These are phyloP conservation scores for Thelephora ganbajun DNA, from an alignment of 768 basidiomycete genomes.

Conservation along the genomic window DNA sequence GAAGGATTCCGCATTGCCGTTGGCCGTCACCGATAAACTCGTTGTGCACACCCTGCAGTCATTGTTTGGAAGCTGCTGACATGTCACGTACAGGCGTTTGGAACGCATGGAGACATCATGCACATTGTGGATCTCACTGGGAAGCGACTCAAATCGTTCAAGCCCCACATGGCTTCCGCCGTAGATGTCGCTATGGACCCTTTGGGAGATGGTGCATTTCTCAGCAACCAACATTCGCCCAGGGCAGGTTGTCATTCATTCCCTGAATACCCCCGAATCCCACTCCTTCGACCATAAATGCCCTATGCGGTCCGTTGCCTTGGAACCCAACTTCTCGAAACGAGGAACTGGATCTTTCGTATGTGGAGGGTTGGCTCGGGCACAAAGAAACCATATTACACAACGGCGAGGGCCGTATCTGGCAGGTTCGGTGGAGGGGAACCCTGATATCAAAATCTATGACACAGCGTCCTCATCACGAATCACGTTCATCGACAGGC, in stretches of 20 bases:
- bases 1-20: slow-evolving; percentile 81
- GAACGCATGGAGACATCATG: slow-evolving; percentile 88
- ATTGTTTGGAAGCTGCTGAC: neutral
- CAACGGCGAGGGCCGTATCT: slow-evolving; percentile 85
- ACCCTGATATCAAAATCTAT: slow-evolving; percentile 88
- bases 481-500: slow-evolving; percentile 78
- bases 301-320: slow-evolving; percentile 77
- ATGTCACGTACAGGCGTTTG: slow-evolving; percentile 48
- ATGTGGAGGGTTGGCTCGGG: slow-evolving; percentile 90
- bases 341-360: slow-evolving; percentile 67
- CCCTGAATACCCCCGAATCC: slow-evolving; percentile 61
- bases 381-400: slow-evolving; percentile 82
- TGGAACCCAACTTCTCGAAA: slow-evolving; percentile 85
- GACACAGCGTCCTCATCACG: slow-evolving; percentile 66
- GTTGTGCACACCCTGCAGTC: slow-evolving; percentile 26
- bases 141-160: slow-evolving; percentile 74
- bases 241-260: slow-evolving; percentile 58
- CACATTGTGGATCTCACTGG: slow-evolving; percentile 75
- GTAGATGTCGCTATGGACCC: slow-evolving; percentile 75
- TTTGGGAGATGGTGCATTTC: slow-evolving; percentile 39
- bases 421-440: slow-evolving; percentile 80
- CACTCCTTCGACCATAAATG: slow-evolving; percentile 86
- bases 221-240: neutral
- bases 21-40: slow-evolving; percentile 59
- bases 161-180: slow-evolving; percentile 80